Evolutionary conservation across 306 rosid species (phyloP).

Genomic region (Elaeagnus macrophylla): DNA sequence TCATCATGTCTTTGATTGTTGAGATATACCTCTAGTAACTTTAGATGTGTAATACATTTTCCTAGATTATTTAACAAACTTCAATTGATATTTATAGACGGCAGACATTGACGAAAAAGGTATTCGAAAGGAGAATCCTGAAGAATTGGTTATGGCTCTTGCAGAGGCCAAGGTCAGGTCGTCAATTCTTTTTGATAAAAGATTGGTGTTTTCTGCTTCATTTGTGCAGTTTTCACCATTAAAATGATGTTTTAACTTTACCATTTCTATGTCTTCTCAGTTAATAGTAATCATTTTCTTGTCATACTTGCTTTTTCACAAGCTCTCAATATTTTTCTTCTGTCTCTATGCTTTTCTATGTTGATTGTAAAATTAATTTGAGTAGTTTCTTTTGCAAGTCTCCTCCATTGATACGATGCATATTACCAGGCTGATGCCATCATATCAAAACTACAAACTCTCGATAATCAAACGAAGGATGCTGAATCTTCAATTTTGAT

Average conservation of each 20-base stretch:
- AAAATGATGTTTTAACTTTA: background rate
- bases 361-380: slow-evolving; percentile 2
- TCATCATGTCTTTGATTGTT: slow-evolving; percentile 1
- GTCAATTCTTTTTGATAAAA: background rate
- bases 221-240: background rate
- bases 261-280: background rate
- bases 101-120: slow-evolving; percentile 93
- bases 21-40: background rate
- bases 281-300: background rate
- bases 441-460: slow-evolving; percentile 50
- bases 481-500: slow-evolving; percentile 63
- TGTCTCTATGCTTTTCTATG: background rate
- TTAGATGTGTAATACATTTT: too few species aligned
- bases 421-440: slow-evolving; percentile 83
- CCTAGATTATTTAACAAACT: background rate
- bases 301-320: background rate
- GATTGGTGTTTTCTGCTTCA: background rate
- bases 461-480: slow-evolving; percentile 34
- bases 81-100: slow-evolving; percentile 30
- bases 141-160: slow-evolving; percentile 81
- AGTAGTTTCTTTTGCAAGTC: slow-evolving; percentile 9
- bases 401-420: slow-evolving; percentile 27
- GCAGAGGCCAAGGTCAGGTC: slow-evolving; percentile 81
- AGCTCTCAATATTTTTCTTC: background rate
- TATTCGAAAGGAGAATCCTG: slow-evolving; percentile 74